Percentiles rank a stretch among this genome's conserved stretches.
Conservation (phyloP, 306 rosid species). For the Purshia tridentata region DNA sequence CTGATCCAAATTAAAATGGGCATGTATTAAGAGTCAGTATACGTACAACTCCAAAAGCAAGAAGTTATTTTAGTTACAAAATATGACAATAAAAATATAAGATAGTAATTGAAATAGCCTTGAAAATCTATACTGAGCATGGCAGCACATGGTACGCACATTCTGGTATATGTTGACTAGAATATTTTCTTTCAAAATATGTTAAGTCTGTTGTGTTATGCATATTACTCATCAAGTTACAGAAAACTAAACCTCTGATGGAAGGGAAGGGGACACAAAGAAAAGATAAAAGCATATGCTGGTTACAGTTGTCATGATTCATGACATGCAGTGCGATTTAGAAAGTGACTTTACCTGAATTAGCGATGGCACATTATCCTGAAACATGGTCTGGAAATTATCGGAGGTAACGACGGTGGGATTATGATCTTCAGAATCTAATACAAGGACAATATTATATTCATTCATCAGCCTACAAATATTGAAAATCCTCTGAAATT, state of each 20-base stretch:
- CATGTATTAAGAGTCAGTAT: not conserved
- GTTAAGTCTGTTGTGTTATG: not conserved
- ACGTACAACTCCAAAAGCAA: not conserved
- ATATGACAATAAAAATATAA: not conserved
- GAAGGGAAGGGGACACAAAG: not conserved
- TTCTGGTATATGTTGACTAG: not conserved
- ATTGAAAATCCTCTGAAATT: not conserved
- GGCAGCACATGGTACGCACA: not conserved
- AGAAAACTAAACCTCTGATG: not conserved
- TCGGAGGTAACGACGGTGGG: conserved; percentile 45
- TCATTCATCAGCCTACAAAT: conserved; percentile 26
- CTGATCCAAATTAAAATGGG: conserved; percentile 41
- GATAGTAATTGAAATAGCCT: not conserved
- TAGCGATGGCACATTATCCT: conserved; percentile 55
- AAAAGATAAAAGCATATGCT: not conserved
- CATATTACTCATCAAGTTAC: not conserved
- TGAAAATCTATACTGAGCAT: not conserved
- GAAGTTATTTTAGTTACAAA: not conserved
- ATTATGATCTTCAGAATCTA: conserved; percentile 53
- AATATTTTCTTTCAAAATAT: not conserved
- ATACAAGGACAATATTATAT: conserved; percentile 12
- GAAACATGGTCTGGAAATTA: conserved; percentile 58
- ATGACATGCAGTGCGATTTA: conserved; percentile 20
- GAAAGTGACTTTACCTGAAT: conserved; percentile 51
- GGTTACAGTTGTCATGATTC: conserved; percentile 3